Base-by-base conservation (phyloP, 495 filamentous ascomycete species). In the Penicillium malachiteum region DNA sequence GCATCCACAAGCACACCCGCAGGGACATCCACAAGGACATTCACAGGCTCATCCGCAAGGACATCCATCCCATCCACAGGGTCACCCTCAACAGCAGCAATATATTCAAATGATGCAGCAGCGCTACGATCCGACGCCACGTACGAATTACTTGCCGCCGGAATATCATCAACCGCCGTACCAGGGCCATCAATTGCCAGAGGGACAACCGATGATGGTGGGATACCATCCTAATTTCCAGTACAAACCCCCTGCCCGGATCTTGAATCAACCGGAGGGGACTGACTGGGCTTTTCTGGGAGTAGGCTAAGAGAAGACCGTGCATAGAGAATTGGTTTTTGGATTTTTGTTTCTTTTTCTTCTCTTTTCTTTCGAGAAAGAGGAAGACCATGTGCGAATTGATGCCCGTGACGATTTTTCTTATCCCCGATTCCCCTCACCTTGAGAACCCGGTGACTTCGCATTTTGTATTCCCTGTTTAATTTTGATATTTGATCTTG, bases 271-370 rank as follows among this genome's bases (percentile, higher is more conserved):
- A 63, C 63, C 71, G 53, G 75, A 76, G 55, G 75, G 74, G 57
- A 77, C 74, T 52, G 74, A 78, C 64, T 78, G 74, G 73, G 60
- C 69, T 11, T 78, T 76, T 61, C 59, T 78, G 57, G 74, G 75
- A 38, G 70, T 77, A 60, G 73, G 75, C n/a, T 78, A 64, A 74
- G 49, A 58, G 33, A 43, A 49, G 53, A 66, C 37, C 39, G 13
- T 37, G 47, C 63, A 53, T 66, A 61, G 53, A 61, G 55, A 2
- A 10, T 37, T 37, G 9, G 8, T 37, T 37, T 37, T 37, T 37
- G 34, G 12, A 37, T 10, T 37, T 37, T 37, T 37, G 34, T 10
- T 5, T 13, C 3, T 42, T 51, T 31, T 41, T 31, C 16, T 34
- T 7, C n/a, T 47, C 18, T 11, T 26, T 3, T 37, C 44, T 38